A percentile compares a stretch with the other conserved stretches of the same genome.
Conservation (phyloP, 805 yeast genomes). For the Wickerhamiella qilinensis region DNA sequence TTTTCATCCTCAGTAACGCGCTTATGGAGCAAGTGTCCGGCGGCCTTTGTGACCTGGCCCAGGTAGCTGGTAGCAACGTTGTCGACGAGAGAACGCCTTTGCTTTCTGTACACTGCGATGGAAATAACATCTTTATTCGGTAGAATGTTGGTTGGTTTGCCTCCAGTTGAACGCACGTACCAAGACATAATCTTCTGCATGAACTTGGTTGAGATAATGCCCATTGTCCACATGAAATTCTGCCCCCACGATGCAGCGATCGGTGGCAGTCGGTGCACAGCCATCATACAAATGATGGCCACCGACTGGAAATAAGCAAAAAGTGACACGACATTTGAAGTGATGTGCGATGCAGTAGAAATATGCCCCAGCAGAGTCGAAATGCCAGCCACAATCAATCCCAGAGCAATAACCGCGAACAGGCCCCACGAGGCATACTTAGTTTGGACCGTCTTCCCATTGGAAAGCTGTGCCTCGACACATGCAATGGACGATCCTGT, state of each 20-base stretch:
- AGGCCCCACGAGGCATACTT: constrained; percentile 90
- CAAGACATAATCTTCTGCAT: constrained; percentile 37
- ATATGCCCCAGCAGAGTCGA: constrained; percentile 80
- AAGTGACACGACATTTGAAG: constrained; percentile 85
- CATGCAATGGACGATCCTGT: constrained; percentile 52
- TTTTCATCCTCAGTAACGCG: constrained; percentile 7
- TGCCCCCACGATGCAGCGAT: constrained; percentile 97
- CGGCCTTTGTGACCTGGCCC: not conserved
- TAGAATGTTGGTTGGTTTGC: constrained; percentile 61
- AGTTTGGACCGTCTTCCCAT: constrained; percentile 89
- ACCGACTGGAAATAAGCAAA: constrained; percentile 88
- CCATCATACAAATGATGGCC: constrained; percentile 91
- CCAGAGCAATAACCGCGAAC: constrained; percentile 67
- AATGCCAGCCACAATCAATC: constrained; percentile 78
- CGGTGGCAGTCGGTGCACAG: constrained; percentile 82
- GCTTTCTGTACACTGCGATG: constrained; percentile 61
- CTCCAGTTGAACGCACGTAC: constrained; percentile 54
- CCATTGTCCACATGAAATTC: constrained; percentile 93
- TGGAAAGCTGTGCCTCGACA: constrained; percentile 70
- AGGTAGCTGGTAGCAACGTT: not conserved
- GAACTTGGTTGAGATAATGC: constrained; percentile 59
- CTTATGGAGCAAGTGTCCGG: constrained; percentile 3
- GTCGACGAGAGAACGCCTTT: constrained; percentile 14
- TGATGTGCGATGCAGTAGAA: constrained; percentile 82
- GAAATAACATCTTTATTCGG: constrained; percentile 49